Conservation (phyloP, 148 eudicot genomes). For the Pharnaceum exiguum region DNA sequence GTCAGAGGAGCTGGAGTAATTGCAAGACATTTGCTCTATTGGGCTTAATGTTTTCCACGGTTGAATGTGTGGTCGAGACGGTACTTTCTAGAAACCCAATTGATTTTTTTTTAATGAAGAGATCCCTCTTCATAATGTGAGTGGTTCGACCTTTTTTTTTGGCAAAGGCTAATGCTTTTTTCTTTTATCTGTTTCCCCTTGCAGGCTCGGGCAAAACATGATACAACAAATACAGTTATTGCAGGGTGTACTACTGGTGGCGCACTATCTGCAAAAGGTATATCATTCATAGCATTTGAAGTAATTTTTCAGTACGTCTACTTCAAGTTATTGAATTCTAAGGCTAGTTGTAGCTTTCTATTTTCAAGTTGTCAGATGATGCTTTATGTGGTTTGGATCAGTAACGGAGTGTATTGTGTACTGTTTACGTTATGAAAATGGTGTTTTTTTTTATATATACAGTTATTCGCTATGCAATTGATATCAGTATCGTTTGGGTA, state of each 20-base stretch:
- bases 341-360: not conserved
- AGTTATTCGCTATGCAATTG: no score
- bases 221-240: conserved; percentile 68
- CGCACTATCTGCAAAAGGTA: conserved; percentile 76
- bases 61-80: conserved; percentile 89
- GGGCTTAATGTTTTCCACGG: conserved; percentile 79
- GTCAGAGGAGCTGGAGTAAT: conserved; percentile 81
- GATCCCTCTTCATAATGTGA: no score
- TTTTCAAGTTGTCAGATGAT: no score
- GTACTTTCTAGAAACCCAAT: conserved; percentile 29
- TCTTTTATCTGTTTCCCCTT: conserved; percentile 12
- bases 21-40: conserved; percentile 89
- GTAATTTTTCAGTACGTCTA: not conserved
- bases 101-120: no score
- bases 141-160: no score
- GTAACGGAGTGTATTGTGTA: no score
- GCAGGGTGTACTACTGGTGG: conserved; percentile 96
- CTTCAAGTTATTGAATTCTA: not conserved
- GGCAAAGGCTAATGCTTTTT: no score
- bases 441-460: no score
- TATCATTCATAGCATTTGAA: not conserved
- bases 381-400: no score
- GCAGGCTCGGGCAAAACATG: conserved; percentile 91
- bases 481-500: no score
- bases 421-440: no score